Percentiles rank a stretch among this genome's conserved stretches.
phyloP scores from a whole-genome alignment of 371 early-diverging fungal species.

The Saksenaea vasiformis region DNA sequence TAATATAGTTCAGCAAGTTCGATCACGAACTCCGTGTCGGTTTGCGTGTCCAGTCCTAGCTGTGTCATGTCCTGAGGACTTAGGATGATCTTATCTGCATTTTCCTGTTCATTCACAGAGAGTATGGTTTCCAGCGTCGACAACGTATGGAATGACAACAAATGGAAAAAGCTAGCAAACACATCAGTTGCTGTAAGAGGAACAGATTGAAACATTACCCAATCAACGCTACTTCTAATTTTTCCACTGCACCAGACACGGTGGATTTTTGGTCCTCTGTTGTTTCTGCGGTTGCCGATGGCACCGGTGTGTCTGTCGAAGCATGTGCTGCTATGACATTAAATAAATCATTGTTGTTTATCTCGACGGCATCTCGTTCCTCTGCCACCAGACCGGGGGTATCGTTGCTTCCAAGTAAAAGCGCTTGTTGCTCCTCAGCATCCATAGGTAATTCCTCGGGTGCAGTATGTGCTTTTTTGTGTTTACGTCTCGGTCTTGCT shows the following conservation, averaged over 20 bases:
- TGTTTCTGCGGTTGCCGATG: background rate
- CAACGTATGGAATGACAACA: constrained; percentile 33
- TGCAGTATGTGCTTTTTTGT: background rate
- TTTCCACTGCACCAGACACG: constrained; percentile 9
- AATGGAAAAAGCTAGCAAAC: constrained; percentile 43
- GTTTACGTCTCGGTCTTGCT: background rate
- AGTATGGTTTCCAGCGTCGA: constrained; percentile 30
- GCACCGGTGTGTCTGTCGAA: constrained; percentile 7
- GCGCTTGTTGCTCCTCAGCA: constrained; percentile 19
- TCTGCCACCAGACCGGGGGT: constrained; percentile 15
- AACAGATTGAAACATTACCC: constrained; percentile 9
- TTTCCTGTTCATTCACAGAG: constrained; percentile 24
- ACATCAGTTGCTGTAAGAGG: background rate
- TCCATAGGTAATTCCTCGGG: constrained; percentile 8
- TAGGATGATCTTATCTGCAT: constrained; percentile 17
- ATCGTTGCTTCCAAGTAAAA: constrained; percentile 22
- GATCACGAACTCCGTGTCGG: constrained; percentile 41
- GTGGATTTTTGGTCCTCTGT: constrained; percentile 6
- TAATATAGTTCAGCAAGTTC: constrained; percentile 49
- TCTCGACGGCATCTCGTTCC: constrained; percentile 37
- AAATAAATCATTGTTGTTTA: constrained; percentile 32
- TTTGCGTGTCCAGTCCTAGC: constrained; percentile 46
- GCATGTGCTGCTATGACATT: constrained; percentile 27
- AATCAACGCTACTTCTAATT: constrained; percentile 13
- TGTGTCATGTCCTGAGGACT: constrained; percentile 44